Evolutionary conservation across 768 basidiomycete species (phyloP).

Genomic region (Daedaleopsis sinensis): DNA sequence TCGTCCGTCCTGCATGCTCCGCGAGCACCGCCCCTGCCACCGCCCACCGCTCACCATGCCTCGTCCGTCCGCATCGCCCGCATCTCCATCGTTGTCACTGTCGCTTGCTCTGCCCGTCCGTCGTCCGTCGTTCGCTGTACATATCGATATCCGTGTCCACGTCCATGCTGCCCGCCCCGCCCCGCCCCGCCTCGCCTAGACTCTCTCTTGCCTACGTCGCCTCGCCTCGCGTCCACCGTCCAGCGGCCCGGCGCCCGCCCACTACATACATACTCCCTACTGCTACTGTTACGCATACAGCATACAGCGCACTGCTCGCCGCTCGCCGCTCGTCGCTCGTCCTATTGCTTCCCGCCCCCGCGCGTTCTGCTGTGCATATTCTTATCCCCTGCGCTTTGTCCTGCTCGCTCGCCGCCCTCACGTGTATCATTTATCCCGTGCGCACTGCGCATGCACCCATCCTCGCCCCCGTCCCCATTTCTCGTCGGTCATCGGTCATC

Average conservation of each 20-base stretch:
- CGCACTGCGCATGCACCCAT: not conserved
- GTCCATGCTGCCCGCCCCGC: too few relatives aligned
- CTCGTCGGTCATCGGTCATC: too few relatives aligned
- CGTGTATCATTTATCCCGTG: not conserved
- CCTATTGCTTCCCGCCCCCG: not conserved
- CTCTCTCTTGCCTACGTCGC: too few relatives aligned
- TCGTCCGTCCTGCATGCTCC: too few relatives aligned
- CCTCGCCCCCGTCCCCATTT: not conserved
- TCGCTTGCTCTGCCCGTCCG: not conserved
- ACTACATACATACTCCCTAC: too few relatives aligned
- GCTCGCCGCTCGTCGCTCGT: constrained; percentile 8
- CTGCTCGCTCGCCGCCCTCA: not conserved
- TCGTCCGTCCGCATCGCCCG: not conserved
- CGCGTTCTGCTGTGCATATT: not conserved
- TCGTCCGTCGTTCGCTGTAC: not conserved
- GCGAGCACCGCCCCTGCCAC: not conserved
- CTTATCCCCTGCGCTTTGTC: not conserved
- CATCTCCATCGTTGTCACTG: not conserved
- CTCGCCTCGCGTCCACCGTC: too few relatives aligned
- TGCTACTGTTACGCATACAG: too few relatives aligned
- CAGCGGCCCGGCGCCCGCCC: not conserved
- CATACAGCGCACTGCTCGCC: constrained; percentile 2
- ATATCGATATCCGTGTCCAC: too few relatives aligned
- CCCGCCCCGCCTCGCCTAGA: too few relatives aligned
- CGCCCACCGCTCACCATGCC: not conserved